Evolutionary conservation across 495 filamentous ascomycete genomes (phyloP).

Genomic region (Annulohypoxylon maeteangense): DNA sequence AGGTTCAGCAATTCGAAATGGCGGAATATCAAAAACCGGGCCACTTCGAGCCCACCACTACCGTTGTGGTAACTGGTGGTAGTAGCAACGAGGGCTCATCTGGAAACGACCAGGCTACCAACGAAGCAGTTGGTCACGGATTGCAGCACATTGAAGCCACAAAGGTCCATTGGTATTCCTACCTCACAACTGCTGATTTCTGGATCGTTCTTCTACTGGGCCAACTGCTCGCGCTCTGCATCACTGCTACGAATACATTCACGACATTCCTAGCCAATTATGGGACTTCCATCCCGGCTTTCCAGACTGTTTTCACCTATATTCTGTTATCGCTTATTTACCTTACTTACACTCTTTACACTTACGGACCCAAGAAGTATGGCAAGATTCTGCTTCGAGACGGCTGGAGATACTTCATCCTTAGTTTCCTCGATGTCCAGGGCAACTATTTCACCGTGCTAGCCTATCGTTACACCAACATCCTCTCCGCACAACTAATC

Average conservation of each 20-base stretch:
- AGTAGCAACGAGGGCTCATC: conserved; percentile 18
- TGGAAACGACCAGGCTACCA: conserved; percentile 21
- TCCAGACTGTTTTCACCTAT: conserved; percentile 97
- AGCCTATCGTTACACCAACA: conserved; percentile 91
- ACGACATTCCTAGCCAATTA: conserved; percentile 73
- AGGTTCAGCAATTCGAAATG: conserved; percentile 43
- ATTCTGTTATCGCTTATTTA: conserved; percentile 84
- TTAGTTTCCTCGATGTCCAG: conserved; percentile 92
- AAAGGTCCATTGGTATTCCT: conserved; percentile 77
- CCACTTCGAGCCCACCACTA: conserved; percentile 37
- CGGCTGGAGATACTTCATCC: conserved; percentile 94
- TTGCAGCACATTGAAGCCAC: conserved; percentile 58
- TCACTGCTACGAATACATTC: conserved; percentile 91
- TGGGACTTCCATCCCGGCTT: conserved; percentile 89
- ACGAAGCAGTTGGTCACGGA: conserved; percentile 48
- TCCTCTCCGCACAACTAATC: conserved; percentile 91
- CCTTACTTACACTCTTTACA: conserved; percentile 82
- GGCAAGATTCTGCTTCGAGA: conserved; percentile 68
- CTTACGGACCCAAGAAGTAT: conserved; percentile 80
- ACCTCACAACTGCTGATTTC: conserved; percentile 85
- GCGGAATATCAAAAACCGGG: conserved; percentile 38
- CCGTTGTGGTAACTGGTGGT: conserved; percentile 38
- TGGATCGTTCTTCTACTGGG: conserved; percentile 84
- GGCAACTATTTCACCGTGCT: conserved; percentile 98
- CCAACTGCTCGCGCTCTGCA: conserved; percentile 87